A percentile compares a stretch with the other conserved stretches of the same genome.
Conservation (phyloP, 805 yeast genomes). For the Komagataella kurtzmanii region DNA sequence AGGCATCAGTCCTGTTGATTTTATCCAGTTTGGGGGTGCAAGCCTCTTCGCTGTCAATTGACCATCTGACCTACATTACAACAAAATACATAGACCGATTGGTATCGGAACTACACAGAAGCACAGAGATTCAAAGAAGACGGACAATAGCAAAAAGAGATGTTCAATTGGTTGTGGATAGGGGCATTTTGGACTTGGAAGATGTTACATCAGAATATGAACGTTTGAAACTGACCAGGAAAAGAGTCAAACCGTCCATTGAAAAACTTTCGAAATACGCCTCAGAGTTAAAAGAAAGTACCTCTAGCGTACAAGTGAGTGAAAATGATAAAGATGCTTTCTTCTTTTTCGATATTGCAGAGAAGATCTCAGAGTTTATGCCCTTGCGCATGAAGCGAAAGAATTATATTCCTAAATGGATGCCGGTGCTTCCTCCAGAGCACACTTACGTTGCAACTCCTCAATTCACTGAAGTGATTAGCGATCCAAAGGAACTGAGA, state of each 20-base stretch:
- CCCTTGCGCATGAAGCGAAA: slow-evolving; percentile 31
- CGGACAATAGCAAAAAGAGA: slow-evolving; percentile 39
- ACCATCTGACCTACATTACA: slow-evolving; percentile 21
- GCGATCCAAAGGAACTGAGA: slow-evolving; percentile 61
- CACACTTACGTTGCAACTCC: slow-evolving; percentile 82
- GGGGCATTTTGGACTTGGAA: slow-evolving; percentile 24
- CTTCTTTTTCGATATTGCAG: slow-evolving; percentile 37
- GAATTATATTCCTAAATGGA: slow-evolving; percentile 52
- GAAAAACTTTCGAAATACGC: slow-evolving; percentile 1
- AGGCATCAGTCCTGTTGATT: slow-evolving; percentile 22
- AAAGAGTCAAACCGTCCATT: slow-evolving; percentile 1
- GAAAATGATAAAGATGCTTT: slow-evolving; percentile 33
- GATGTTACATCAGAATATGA: slow-evolving; percentile 25
- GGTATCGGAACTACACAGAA: slow-evolving; percentile 27
- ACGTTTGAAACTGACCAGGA: slow-evolving; percentile 9
- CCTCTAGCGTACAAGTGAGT: slow-evolving; percentile 14
- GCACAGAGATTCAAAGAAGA: slow-evolving; percentile 50
- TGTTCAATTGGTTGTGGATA: slow-evolving; percentile 26
- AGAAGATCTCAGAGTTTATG: slow-evolving; percentile 34
- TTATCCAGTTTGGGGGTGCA: slow-evolving; percentile 18
- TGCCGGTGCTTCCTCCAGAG: slow-evolving; percentile 88
- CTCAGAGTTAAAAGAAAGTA: slow-evolving; percentile 5
- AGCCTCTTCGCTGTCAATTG: slow-evolving; percentile 21
- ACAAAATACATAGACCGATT: slow-evolving; percentile 23
- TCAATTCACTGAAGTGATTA: slow-evolving; percentile 41